A percentile compares a stretch with the other conserved stretches of the same genome.
These are phyloP conservation scores for Ploettnerulaceae sp. DNA, from an alignment of 2,329 filamentous ascomycete genomes.

Conservation along the genomic window DNA sequence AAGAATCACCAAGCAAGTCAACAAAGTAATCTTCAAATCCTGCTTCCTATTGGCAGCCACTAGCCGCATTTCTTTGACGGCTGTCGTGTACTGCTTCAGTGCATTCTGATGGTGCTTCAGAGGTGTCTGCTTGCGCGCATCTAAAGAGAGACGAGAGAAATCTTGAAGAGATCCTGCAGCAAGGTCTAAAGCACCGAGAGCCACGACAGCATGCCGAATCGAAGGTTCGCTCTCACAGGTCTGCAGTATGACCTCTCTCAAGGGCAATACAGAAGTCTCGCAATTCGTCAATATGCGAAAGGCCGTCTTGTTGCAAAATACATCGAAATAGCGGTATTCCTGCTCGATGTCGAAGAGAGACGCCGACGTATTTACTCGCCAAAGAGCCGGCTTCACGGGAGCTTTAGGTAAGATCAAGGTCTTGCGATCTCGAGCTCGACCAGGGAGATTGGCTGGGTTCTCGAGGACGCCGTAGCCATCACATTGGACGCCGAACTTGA, in stretches of 20 bases:
- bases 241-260: slow-evolving; percentile 20
- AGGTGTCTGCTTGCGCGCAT: slow-evolving; percentile 3
- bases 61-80: slow-evolving; percentile 15
- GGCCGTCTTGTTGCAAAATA: slow-evolving; percentile 18
- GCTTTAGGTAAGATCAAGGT: slow-evolving; percentile 2
- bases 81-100: slow-evolving; percentile 17
- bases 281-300: slow-evolving; percentile 19
- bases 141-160: background rate
- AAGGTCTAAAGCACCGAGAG: slow-evolving; percentile 22
- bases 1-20: slow-evolving; percentile 39
- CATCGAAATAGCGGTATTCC: slow-evolving; percentile 19
- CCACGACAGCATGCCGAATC: slow-evolving; percentile 22
- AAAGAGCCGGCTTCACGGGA: background rate
- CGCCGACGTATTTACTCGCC: background rate
- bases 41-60: slow-evolving; percentile 5
- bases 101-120: slow-evolving; percentile 18
- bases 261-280: background rate
- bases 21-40: slow-evolving; percentile 8
- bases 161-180: slow-evolving; percentile 8
- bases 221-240: slow-evolving; percentile 14
- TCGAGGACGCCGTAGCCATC: slow-evolving; percentile 18
- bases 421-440: background rate
- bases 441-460: background rate
- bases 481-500: slow-evolving; percentile 20
- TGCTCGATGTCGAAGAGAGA: slow-evolving; percentile 12